A percentile compares a stretch with the other conserved stretches of the same genome.
Conservation (phyloP, 2,329 filamentous ascomycete genomes). For the Leptographium radiaticola region DNA sequence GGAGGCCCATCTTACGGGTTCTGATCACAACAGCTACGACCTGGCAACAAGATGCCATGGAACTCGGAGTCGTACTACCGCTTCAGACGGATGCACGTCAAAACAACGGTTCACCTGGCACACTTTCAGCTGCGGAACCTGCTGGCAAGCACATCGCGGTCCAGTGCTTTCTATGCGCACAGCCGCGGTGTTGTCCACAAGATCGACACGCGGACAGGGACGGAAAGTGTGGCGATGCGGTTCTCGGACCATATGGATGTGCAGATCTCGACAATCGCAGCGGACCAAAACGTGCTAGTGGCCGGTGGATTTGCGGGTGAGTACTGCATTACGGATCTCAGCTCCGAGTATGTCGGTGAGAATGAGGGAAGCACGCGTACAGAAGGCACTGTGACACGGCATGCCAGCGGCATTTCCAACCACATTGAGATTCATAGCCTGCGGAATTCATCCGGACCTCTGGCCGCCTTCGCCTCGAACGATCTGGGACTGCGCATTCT, state of each 20-base stretch:
- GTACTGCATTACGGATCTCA: conserved; percentile 35
- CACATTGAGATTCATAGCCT: conserved; percentile 46
- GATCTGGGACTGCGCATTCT: conserved; percentile 45
- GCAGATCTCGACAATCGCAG: conserved; percentile 37
- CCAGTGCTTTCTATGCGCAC: conserved; percentile 44
- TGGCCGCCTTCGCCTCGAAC: conserved; percentile 50
- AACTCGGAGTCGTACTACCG: conserved; percentile 38
- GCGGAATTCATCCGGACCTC: conserved; percentile 36
- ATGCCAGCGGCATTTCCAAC: conserved; percentile 47
- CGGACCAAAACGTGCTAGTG: conserved; percentile 40
- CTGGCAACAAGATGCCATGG: conserved; percentile 20
- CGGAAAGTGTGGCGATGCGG: conserved; percentile 30
- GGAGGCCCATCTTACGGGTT: neutral
- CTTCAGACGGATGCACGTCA: conserved; percentile 44
- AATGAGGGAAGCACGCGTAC: conserved; percentile 21
- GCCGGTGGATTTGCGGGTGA: conserved; percentile 46
- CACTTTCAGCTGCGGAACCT: conserved; percentile 56
- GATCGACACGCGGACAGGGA: conserved; percentile 36
- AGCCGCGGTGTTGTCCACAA: conserved; percentile 34
- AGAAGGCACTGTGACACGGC: conserved; percentile 34
- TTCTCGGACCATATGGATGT: conserved; percentile 24
- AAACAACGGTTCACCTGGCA: conserved; percentile 38
- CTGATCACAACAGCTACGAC: conserved; percentile 1
- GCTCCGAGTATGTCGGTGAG: conserved; percentile 18
- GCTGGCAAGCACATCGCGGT: conserved; percentile 41